phyloP scores from a whole-genome alignment of 2,329 filamentous ascomycete species.

The Verticillium albo-atrum region DNA sequence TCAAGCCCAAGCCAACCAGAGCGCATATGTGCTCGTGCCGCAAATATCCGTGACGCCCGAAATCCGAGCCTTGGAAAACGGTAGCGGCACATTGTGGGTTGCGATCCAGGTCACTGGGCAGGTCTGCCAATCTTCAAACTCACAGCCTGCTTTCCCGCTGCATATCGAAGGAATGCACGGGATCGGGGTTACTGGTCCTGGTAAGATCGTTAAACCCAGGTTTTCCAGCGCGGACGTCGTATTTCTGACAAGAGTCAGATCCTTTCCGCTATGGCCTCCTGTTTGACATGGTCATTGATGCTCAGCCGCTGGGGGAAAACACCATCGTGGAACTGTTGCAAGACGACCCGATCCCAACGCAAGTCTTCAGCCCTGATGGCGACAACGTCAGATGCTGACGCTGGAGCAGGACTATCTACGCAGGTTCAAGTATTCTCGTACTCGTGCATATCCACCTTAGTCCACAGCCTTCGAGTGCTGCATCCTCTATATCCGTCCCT shows the following conservation, averaged over 20 bases:
- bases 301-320: conserved; percentile 35
- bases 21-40: conserved; percentile 31
- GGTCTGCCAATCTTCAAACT: conserved; percentile 18
- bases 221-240: too few species aligned
- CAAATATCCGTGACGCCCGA: conserved; percentile 39
- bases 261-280: conserved; percentile 31
- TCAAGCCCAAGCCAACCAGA: background rate
- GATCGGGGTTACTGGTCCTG: background rate
- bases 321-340: conserved; percentile 42
- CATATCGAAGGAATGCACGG: background rate
- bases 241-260: background rate
- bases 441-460: conserved; percentile 40
- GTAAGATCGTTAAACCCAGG: too few species aligned
- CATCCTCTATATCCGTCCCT: background rate
- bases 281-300: conserved; percentile 41
- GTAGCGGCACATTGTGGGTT: conserved; percentile 36
- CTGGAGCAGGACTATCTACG: conserved; percentile 30
- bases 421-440: conserved; percentile 41
- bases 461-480: conserved; percentile 8
- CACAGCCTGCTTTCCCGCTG: background rate
- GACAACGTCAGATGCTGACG: background rate
- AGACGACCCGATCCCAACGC: conserved; percentile 38
- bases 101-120: conserved; percentile 43
- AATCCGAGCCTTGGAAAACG: conserved; percentile 25
- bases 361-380: conserved; percentile 9